Evolutionary conservation across 2,329 filamentous ascomycete species (phyloP), one percentile per base, ranked within the genome.

Genomic region (Rhynchosporium agropyri): DNA sequence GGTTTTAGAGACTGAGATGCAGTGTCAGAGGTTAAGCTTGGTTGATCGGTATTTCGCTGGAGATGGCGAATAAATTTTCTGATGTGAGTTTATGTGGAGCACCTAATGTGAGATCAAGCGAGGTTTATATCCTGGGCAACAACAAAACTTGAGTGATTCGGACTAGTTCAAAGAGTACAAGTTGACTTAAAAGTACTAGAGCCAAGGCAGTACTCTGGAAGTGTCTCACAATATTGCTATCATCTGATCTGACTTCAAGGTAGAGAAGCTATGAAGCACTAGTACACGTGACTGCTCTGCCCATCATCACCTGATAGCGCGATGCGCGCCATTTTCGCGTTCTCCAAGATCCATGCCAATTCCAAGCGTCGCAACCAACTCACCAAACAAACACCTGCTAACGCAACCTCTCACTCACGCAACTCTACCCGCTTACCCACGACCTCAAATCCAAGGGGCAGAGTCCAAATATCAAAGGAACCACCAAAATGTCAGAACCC

Each of bases 401-500:
- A 48, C 33, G 3, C 33, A 51, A 5, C 49, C 36, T 8, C 28
- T 29, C 8, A 31, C 38, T 36, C 36, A 15, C 36, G 31, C 51
- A 54, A 20, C 31, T 5, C 29, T 15, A 26, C 5, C 51, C 50
- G 40, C 51, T 20, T 31, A n/a, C 15, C 26, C 29, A 13, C 31
- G 9, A 7, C 26, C 28, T 51, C 48, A 10, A 13, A 3, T 20
- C 31, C 48, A 4, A 10, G 9, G 9, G 28, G 13, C 40, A 29
- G 10, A 33, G 15, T 10, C 28, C 54, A 26, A 33, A 31, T 28
- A 3, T 26, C 28, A 20, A 13, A 15, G n/a, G 4, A 20, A 7
- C 28, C 38, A 26, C 38, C 29, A 59, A 53, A 67, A 94, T 94
- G 90, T 83, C 82, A 50, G 82, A 93, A 73, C 79, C 88, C 71